These are phyloP conservation scores for Kernera saxatilis DNA, from an alignment of 345 rosid genomes.

Conservation along the genomic window DNA sequence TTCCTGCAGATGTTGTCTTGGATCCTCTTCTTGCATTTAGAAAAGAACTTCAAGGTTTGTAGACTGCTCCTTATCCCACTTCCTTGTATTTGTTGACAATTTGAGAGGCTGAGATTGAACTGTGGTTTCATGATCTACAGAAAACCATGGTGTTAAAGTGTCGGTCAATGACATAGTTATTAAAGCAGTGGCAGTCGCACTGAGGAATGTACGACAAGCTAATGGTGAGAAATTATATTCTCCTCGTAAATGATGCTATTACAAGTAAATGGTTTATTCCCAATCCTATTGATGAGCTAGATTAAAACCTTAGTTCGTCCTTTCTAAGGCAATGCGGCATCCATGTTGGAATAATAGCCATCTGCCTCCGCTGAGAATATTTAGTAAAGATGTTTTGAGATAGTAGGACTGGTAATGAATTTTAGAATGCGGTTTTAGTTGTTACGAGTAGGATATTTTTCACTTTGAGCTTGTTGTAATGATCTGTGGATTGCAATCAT, in stretches of 20 bases:
- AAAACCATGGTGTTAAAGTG: slow-evolving; percentile 73
- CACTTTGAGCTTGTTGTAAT: slow-evolving; percentile 1
- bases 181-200: slow-evolving; percentile 83
- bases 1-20: slow-evolving; percentile 75
- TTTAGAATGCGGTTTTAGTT: neutral
- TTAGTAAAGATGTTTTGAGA: neutral
- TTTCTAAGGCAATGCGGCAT: neutral
- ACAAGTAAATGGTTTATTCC: neutral
- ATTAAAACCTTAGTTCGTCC: neutral
- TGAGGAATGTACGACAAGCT: slow-evolving; percentile 80
- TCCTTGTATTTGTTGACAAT: neutral
- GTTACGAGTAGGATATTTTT: neutral
- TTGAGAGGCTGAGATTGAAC: slow-evolving; percentile 25
- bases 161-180: slow-evolving; percentile 98
- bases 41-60: slow-evolving; percentile 82
- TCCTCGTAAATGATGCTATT: neutral
- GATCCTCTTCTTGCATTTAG: slow-evolving; percentile 94
- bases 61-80: neutral
- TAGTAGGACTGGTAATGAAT: neutral
- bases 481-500: slow-evolving; percentile 1
- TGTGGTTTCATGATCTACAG: slow-evolving; percentile 43
- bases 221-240: slow-evolving; percentile 58
- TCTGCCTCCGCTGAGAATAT: neutral
- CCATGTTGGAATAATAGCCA: neutral
- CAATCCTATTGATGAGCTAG: neutral